Base-by-base conservation (phyloP, 805 yeast genomes). In the Pichia rugopelliculosa region DNA sequence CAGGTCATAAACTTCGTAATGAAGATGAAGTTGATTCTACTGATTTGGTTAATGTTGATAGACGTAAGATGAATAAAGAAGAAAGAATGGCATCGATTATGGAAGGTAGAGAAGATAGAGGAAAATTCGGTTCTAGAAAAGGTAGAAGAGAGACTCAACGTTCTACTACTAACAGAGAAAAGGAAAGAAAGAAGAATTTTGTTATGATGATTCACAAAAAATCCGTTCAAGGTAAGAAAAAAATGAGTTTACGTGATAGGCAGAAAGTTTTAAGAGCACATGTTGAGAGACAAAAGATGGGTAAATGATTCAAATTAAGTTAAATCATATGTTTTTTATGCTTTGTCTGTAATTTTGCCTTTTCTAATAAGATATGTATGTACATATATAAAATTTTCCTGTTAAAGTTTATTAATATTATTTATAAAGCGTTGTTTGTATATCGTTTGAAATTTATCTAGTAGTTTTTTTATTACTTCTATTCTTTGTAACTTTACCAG, bases 141-240 rank as follows among this genome's bases (percentile, higher is more conserved):
- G 95, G 96, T 60, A 83, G 82, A 67, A 72, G 82, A 61, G 79
- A 79, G 51, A 84, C 80, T 22, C 76, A 76, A 47, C 97, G 84
- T 63, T 87, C 96, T 25, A 90, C 98, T 11, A 93, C 99, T 2
- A 93, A 93, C 67, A 81, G 80, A 68, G 97, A 95, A 69, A 93
- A 93, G 79, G 95, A 89, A 22, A 79, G 98, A 67, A 88, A 88
- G 88, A 93, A 93, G 96, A 93, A 93, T 70, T 93, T 89, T 63
- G 91, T 93, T 64, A 93, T 93, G 99, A 87, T 87, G 91, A 87
- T 93, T 57, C 99, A 93, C 69, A 93, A 91, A 72, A 80, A 80
- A 59, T 82, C 87, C 44, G 98, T 93, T 36, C 95, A 87, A 67
- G 98, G 98, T 53, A 93, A 93, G 68, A 90, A 84, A 54, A 86